phyloP scores from a whole-genome alignment of 345 rosid species.

The Populus deltoides region DNA sequence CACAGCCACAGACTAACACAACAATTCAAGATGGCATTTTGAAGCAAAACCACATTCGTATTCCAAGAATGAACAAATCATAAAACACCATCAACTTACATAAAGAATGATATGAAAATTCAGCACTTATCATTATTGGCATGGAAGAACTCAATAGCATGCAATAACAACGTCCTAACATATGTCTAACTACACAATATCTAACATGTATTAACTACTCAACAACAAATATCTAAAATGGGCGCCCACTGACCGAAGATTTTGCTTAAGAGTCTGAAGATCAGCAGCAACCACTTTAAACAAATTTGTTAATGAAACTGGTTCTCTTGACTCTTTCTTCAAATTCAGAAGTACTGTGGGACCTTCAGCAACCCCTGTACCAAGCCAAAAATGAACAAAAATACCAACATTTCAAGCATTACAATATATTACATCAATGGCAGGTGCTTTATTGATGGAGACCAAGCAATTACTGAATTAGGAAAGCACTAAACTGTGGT shows the following conservation, averaged over 20 bases:
- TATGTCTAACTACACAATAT: not conserved
- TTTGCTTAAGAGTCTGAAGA: conserved; percentile 70
- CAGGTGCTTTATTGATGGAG: not conserved
- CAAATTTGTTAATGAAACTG: conserved; percentile 52
- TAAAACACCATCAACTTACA: not conserved
- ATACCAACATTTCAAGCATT: not conserved
- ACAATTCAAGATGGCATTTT: not conserved
- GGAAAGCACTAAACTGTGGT: not conserved
- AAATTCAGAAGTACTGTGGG: conserved; percentile 46
- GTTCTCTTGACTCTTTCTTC: conserved; percentile 48
- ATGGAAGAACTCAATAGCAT: not conserved
- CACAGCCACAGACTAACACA: not conserved
- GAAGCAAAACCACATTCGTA: not conserved
- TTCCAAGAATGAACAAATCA: not conserved
- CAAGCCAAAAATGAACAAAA: conserved; percentile 16
- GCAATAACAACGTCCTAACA: not conserved
- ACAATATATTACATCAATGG: not conserved
- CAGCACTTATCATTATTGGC: not conserved
- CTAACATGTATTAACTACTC: not conserved
- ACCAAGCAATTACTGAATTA: not conserved
- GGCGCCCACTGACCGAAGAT: conserved; percentile 78
- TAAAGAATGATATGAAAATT: no score
- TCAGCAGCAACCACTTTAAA: conserved; percentile 88
- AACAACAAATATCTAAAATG: not conserved
- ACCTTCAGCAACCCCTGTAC: conserved; percentile 47